Evolutionary conservation across 805 yeast genomes (phyloP).

Genomic region (Saitoella complicata): DNA sequence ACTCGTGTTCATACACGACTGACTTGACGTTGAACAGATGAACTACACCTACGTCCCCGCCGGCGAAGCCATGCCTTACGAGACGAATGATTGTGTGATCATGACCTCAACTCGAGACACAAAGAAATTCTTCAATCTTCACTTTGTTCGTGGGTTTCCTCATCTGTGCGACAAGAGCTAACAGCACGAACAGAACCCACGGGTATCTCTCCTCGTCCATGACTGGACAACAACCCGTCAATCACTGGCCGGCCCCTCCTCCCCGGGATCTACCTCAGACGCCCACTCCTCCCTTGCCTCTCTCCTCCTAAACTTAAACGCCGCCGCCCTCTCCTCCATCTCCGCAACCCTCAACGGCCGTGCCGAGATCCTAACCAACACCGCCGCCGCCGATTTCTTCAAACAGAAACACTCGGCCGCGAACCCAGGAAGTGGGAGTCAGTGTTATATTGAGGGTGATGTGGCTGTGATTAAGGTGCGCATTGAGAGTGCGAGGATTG

Average conservation of each 20-base stretch:
- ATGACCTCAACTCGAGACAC: constrained; percentile 60
- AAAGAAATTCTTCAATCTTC: constrained; percentile 55
- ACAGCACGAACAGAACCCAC: constrained; percentile 34
- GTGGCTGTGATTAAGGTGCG: too few relatives aligned
- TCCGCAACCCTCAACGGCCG: constrained; percentile 69
- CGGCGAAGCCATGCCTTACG: constrained; percentile 21
- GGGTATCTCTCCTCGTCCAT: constrained; percentile 70
- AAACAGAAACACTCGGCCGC: constrained; percentile 43
- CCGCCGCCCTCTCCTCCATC: constrained; percentile 58
- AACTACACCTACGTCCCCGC: constrained; percentile 53
- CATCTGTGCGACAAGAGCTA: not conserved
- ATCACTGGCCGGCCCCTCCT: not conserved
- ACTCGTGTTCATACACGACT: constrained; percentile 24
- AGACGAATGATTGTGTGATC: constrained; percentile 37
- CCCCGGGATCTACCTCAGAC: constrained; percentile 17
- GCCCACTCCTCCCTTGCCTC: constrained; percentile 24
- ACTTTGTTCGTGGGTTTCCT: constrained; percentile 12
- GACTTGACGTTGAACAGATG: constrained; percentile 85
- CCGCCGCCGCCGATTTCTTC: constrained; percentile 41
- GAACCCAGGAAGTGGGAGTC: constrained; percentile 31
- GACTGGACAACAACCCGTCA: constrained; percentile 59
- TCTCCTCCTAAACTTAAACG: constrained; percentile 62
- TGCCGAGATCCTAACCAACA: constrained; percentile 37
- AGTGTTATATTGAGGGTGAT: not conserved
- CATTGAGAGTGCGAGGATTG: too few relatives aligned